These are phyloP conservation scores for Tulasnella sp. DNA, from an alignment of 768 basidiomycete genomes.

Conservation along the genomic window DNA sequence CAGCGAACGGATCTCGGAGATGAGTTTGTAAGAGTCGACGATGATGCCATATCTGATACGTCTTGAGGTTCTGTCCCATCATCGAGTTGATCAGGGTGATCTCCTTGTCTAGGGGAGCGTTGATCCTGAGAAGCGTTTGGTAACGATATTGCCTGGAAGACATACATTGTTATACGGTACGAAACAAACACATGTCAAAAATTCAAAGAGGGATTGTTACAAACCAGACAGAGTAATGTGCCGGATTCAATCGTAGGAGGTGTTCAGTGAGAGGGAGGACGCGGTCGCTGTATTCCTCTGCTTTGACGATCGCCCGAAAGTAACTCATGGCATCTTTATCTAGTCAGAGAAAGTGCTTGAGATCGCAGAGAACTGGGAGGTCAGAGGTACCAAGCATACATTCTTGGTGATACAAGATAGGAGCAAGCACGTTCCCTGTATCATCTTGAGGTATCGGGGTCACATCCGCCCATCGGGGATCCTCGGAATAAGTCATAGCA, in stretches of 20 bases:
- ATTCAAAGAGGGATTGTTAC: not conserved
- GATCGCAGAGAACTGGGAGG: not conserved
- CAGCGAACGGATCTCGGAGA: slow-evolving; percentile 40
- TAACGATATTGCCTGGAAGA: slow-evolving; percentile 83
- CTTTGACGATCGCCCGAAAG: slow-evolving; percentile 74
- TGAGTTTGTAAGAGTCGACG: slow-evolving; percentile 61
- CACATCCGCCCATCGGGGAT: slow-evolving; percentile 72
- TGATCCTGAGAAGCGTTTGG: slow-evolving; percentile 62
- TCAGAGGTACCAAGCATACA: slow-evolving; percentile 42
- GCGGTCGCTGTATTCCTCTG: slow-evolving; percentile 66
- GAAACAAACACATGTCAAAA: not conserved
- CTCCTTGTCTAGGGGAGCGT: slow-evolving; percentile 63
- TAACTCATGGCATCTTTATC: slow-evolving; percentile 91
- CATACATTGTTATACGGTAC: not conserved
- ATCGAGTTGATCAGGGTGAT: slow-evolving; percentile 79
- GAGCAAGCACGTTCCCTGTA: slow-evolving; percentile 64
- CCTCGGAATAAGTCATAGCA: slow-evolving; percentile 41
- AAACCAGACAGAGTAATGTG: slow-evolving; percentile 90
- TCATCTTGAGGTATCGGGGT: slow-evolving; percentile 75
- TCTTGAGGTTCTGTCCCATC: slow-evolving; percentile 76
- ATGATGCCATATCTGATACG: slow-evolving; percentile 98
- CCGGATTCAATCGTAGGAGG: slow-evolving; percentile 86
- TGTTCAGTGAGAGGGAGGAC: slow-evolving; percentile 81
- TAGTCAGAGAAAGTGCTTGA: slow-evolving; percentile 27
- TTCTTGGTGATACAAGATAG: slow-evolving; percentile 82